Evolutionary conservation across 306 rosid genomes (phyloP).

Genomic region (Lathyrus sativus): DNA sequence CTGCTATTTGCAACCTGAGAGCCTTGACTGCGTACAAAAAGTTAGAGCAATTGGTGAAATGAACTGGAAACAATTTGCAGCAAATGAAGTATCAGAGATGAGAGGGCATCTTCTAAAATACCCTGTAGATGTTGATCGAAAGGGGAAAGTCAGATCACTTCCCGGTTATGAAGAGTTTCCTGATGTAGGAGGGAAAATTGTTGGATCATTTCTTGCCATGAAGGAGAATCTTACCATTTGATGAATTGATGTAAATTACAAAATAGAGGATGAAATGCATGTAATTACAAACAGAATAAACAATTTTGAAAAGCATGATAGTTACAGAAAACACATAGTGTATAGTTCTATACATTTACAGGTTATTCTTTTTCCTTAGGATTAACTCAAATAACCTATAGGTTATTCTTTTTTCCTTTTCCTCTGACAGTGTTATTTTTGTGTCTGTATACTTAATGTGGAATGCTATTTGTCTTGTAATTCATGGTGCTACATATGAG

Average conservation of each 20-base stretch:
- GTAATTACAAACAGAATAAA: slow-evolving; percentile 36
- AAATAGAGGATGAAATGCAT: slow-evolving; percentile 17
- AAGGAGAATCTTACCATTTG: slow-evolving; percentile 89
- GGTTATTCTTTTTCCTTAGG: slow-evolving; percentile 26
- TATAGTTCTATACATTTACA: slow-evolving; percentile 21
- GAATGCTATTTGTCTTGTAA: slow-evolving; percentile 5
- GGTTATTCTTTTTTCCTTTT: slow-evolving; percentile 30
- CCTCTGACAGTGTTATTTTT: not conserved
- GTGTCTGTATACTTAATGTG: slow-evolving; percentile 6
- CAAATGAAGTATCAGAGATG: slow-evolving; percentile 71
- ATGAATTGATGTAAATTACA: slow-evolving; percentile 24
- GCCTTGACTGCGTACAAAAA: slow-evolving; percentile 82
- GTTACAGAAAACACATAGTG: slow-evolving; percentile 28
- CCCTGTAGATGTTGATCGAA: slow-evolving; percentile 83
- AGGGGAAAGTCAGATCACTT: slow-evolving; percentile 77
- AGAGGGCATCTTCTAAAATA: slow-evolving; percentile 79
- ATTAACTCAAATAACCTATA: not conserved
- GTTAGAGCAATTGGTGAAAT: slow-evolving; percentile 69
- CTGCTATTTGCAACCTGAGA: slow-evolving; percentile 73
- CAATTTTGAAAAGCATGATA: slow-evolving; percentile 38
- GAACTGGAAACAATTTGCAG: slow-evolving; percentile 85
- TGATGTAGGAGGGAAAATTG: slow-evolving; percentile 85
- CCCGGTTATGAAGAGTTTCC: slow-evolving; percentile 84
- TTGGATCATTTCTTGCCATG: slow-evolving; percentile 89
- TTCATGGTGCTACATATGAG: not conserved